Evolutionary conservation across 306 rosid genomes (phyloP), one percentile per base, ranked within the genome.

Genomic region (Canavalia gladiata): DNA sequence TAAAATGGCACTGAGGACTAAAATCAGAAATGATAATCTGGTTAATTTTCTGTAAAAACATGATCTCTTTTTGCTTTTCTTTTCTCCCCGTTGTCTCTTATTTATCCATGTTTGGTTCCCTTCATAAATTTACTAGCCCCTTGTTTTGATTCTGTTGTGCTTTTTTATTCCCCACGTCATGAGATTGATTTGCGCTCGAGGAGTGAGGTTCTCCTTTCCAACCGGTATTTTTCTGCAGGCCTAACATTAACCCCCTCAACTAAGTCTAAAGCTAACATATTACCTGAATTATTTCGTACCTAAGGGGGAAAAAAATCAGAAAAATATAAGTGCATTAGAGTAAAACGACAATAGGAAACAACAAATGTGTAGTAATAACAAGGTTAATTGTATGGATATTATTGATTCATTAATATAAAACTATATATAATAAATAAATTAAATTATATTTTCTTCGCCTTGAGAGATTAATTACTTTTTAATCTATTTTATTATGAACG

Each of bases 61-160:
- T 77, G 5, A 25, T 41, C 28, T 30, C 2, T 3, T 70, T 29
- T 56, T 37, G 12, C 4, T 71, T 69, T 1, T 57, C 9, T 13
- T 29, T 34, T 63, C 41, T 31, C 35, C 28, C 13, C 2, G 0
- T 0, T 52, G 11, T 52, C 6, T 47, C 18, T 37, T 31, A 25
- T 29, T 46, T 30, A 46, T 56, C n/a, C 83, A 51, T 77, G 30
- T 55, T 63, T 46, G 34, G 31, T 60, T 42, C 82, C 68, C 18
- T 72, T 43, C 1, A 52, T 18, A 66, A 47, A 3, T 62, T 63
- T 64, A 74, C 43, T 66, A 67, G 37, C 46, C 34, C 52, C 6
- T 37, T 50, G 30, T 55, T 68, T 67, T 45, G 10, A 39, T 65
- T 65, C 0, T 30, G 25, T 42, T 78, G 0, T 7, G n/a, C 31